Percentiles rank a stretch among this genome's conserved stretches.
phyloP scores from a whole-genome alignment of 192 early-diverging fungal species.

The Geosiphon pyriformis region DNA sequence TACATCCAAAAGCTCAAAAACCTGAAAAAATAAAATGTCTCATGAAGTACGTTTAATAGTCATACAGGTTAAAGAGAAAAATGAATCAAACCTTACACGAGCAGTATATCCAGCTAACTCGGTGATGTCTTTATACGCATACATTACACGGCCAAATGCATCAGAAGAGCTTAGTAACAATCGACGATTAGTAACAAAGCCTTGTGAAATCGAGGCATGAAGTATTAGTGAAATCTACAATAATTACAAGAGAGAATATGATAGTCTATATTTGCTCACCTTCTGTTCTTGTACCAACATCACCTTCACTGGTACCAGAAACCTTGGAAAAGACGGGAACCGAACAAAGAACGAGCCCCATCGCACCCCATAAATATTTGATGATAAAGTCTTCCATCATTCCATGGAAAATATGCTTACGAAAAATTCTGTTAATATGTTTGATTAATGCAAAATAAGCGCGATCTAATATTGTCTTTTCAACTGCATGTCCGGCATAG shows the following conservation, averaged over 20 bases:
- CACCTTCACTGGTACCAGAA: constrained; percentile 32
- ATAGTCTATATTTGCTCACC: constrained; percentile 27
- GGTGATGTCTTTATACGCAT: constrained; percentile 91
- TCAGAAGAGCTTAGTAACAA: constrained; percentile 72
- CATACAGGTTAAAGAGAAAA: neutral
- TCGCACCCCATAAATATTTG: constrained; percentile 97
- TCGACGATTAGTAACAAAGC: constrained; percentile 74
- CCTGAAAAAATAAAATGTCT: constrained; percentile 19
- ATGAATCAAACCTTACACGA: constrained; percentile 47
- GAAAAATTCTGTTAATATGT: constrained; percentile 84
- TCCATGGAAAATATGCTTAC: constrained; percentile 79
- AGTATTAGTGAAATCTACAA: constrained; percentile 1
- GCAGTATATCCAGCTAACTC: constrained; percentile 93
- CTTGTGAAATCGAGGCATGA: constrained; percentile 27
- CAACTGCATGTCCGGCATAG: constrained; percentile 77
- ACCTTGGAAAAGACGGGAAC: constrained; percentile 75
- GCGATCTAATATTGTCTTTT: constrained; percentile 75
- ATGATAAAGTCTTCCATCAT: constrained; percentile 98
- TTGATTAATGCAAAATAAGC: constrained; percentile 74
- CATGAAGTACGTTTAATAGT: neutral
- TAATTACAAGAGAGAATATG: neutral
- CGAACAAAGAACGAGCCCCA: constrained; percentile 78
- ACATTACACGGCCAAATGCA: constrained; percentile 81
- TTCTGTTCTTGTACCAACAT: constrained; percentile 49
- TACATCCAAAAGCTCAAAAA: constrained; percentile 76